phyloP scores from a whole-genome alignment of 257 asterid species.

The Echites panduratus region DNA sequence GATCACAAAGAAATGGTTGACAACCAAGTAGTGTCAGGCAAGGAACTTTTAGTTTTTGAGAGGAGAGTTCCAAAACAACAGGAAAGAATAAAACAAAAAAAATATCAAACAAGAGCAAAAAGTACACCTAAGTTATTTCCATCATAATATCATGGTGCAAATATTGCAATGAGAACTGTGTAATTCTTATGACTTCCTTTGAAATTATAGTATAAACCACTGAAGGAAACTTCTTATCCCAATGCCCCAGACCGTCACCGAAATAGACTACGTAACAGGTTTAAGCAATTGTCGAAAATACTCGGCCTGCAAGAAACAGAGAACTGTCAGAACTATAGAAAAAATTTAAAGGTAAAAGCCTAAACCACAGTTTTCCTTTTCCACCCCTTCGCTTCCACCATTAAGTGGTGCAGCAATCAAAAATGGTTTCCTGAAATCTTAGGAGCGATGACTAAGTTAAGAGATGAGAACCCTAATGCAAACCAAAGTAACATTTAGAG shows the following conservation, averaged over 20 bases:
- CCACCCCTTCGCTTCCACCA: not conserved
- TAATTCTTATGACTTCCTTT: conserved; percentile 13
- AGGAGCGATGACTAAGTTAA: not conserved
- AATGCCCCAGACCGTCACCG: conserved; percentile 9
- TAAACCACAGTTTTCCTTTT: not conserved
- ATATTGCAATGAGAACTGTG: conserved; percentile 3
- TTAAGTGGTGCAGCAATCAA: not conserved
- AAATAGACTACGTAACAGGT: conserved; percentile 79
- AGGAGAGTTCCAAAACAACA: conserved; percentile 16
- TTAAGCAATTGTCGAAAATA: conserved; percentile 92
- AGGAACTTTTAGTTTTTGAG: conserved; percentile 6
- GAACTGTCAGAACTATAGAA: conserved; percentile 1
- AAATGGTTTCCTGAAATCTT: not conserved
- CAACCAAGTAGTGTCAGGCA: conserved; percentile 14
- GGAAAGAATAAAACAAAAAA: not conserved
- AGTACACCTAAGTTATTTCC: conserved; percentile 31
- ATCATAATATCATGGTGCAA: conserved; percentile 18
- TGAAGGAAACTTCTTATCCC: conserved; percentile 12
- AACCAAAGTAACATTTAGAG: not conserved
- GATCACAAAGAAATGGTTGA: conserved; percentile 8
- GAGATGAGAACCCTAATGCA: not conserved
- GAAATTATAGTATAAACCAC: conserved; percentile 8
- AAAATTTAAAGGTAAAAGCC: not conserved
- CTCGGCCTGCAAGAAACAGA: conserved; percentile 59
- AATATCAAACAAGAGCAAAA: not conserved